phyloP scores from a whole-genome alignment of 116 monocot genomes.

The Zostera marina region DNA sequence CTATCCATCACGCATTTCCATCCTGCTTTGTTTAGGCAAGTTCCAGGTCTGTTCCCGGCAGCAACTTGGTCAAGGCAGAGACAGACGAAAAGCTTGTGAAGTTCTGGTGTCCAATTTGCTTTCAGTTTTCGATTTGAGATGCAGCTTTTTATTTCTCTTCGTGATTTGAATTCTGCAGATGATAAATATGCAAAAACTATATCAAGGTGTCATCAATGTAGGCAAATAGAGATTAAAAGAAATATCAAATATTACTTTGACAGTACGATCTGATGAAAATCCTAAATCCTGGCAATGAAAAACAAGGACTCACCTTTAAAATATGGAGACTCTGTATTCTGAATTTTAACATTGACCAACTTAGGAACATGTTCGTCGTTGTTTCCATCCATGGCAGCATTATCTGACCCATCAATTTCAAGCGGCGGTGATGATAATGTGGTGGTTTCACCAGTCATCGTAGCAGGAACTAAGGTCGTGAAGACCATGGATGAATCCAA shows the following conservation, averaged over 20 bases:
- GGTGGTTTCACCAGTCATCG: too few relatives aligned
- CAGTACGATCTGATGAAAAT: too few relatives aligned
- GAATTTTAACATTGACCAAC: background rate
- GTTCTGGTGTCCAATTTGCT: slow-evolving; percentile 3
- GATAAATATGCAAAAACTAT: background rate
- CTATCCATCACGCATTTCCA: slow-evolving; percentile 3
- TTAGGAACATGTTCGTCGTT: background rate
- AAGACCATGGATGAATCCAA: too few relatives aligned
- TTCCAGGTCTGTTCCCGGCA: slow-evolving; percentile 5
- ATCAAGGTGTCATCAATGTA: background rate
- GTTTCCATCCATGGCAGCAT: background rate
- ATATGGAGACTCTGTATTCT: background rate
- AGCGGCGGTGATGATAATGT: background rate
- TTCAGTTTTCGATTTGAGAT: background rate
- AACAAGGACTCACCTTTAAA: background rate
- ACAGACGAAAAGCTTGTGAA: slow-evolving; percentile 2
- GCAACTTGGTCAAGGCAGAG: slow-evolving; percentile 1
- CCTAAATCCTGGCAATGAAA: background rate
- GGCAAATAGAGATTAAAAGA: background rate
- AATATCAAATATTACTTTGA: background rate
- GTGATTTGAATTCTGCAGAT: background rate
- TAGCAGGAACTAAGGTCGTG: too few relatives aligned
- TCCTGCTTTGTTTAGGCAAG: slow-evolving; percentile 3
- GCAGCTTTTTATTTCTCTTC: background rate
- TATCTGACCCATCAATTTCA: background rate